Percentiles rank a stretch among this genome's conserved stretches.
Evolutionary conservation across 2,329 filamentous ascomycete species (phyloP).

Genomic region (Fusarium sp.): DNA sequence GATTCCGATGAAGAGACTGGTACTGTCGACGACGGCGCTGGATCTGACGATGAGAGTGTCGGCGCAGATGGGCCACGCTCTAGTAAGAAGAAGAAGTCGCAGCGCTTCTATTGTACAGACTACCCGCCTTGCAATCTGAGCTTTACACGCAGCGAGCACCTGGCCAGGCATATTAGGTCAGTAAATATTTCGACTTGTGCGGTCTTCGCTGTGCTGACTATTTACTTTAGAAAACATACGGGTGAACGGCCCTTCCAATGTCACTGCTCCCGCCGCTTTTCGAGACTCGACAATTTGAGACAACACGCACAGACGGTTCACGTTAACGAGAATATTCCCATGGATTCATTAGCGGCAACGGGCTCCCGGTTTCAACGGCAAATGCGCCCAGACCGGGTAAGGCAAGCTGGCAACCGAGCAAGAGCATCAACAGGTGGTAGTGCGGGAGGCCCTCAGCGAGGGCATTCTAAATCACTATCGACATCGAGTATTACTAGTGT

Average conservation of each 20-base stretch:
- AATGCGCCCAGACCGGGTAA: constrained; percentile 86
- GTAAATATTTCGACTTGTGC: not conserved
- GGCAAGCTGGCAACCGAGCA: constrained; percentile 77
- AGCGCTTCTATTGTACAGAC: constrained; percentile 95
- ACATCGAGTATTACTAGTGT: constrained; percentile 87
- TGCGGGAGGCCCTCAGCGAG: constrained; percentile 75
- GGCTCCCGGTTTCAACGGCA: constrained; percentile 93
- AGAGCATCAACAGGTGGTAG: constrained; percentile 83
- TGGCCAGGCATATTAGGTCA: constrained; percentile 92
- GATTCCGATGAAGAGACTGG: constrained; percentile 74
- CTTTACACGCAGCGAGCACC: constrained; percentile 95
- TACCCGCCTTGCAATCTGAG: constrained; percentile 94
- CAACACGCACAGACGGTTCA: constrained; percentile 99
- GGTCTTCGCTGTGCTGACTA: constrained; percentile 13
- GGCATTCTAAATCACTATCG: constrained; percentile 87
- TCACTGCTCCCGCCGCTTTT: constrained; percentile 93
- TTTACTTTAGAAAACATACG: constrained; percentile 82
- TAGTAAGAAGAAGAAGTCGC: constrained; percentile 94
- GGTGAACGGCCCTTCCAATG: constrained; percentile 97
- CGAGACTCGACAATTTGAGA: constrained; percentile 90
- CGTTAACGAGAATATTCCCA: constrained; percentile 95
- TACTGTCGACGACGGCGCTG: constrained; percentile 60
- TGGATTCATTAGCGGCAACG: constrained; percentile 90
- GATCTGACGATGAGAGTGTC: constrained; percentile 74
- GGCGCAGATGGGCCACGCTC: constrained; percentile 74